These are phyloP conservation scores for Scedosporium boydii DNA, from an alignment of 2,329 filamentous ascomycete genomes.

Conservation along the genomic window DNA sequence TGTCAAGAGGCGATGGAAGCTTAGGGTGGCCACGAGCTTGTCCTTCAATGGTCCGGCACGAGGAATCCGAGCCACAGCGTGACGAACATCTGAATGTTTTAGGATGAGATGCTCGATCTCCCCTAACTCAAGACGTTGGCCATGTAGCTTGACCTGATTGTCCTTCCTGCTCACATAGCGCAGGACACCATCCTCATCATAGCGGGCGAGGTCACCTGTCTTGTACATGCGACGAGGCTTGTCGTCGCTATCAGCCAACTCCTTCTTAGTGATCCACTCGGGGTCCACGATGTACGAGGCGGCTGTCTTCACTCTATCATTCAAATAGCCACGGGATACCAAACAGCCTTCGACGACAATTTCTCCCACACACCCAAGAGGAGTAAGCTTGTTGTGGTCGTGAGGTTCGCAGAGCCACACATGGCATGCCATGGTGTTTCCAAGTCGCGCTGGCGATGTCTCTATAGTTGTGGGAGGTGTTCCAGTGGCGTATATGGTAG, in stretches of 20 bases:
- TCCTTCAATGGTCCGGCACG: not conserved
- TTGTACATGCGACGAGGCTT: slow-evolving; percentile 9
- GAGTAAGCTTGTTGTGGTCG: slow-evolving; percentile 17
- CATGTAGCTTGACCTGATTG: slow-evolving; percentile 62
- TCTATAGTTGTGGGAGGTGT: not conserved
- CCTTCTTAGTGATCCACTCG: slow-evolving; percentile 25
- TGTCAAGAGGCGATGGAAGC: too few relatives aligned
- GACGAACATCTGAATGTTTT: not conserved
- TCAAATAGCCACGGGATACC: slow-evolving; percentile 38
- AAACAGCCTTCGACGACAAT: slow-evolving; percentile 30
- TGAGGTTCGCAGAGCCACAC: slow-evolving; percentile 22
- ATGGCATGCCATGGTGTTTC: not conserved
- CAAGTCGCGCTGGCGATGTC: not conserved
- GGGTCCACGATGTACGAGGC: slow-evolving; percentile 31
- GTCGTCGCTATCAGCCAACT: slow-evolving; percentile 26
- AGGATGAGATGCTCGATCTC: slow-evolving; percentile 78
- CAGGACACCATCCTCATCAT: slow-evolving; percentile 14
- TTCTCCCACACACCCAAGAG: slow-evolving; percentile 24
- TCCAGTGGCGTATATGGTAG: not conserved
- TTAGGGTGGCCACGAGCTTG: not conserved
- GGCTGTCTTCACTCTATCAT: slow-evolving; percentile 32
- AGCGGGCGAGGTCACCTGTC: slow-evolving; percentile 12
- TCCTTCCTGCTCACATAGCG: slow-evolving; percentile 18
- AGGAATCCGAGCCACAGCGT: not conserved
- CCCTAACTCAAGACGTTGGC: slow-evolving; percentile 88